Evolutionary conservation across 1,139 yeast species (phyloP).

Genomic region (Kodamaea derodonti): DNA sequence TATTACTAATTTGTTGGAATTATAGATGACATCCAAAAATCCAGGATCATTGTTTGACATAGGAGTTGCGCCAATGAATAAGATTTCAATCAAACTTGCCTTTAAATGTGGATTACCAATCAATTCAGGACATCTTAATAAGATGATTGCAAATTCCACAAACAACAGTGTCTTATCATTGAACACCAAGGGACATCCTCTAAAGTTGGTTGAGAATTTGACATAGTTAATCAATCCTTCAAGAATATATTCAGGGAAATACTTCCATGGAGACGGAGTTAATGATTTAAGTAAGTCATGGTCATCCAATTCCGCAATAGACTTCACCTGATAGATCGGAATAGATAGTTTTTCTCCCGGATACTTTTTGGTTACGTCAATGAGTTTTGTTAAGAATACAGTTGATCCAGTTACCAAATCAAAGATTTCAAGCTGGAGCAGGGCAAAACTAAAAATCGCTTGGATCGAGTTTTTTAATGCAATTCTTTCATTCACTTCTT

Average conservation of each 20-base stretch:
- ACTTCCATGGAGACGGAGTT: conserved; percentile 76
- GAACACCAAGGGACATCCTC: conserved; percentile 59
- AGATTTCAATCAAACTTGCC: conserved; percentile 73
- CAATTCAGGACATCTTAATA: conserved; percentile 80
- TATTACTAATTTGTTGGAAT: conserved; percentile 56
- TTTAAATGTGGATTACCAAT: conserved; percentile 93
- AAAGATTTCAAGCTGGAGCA: conserved; percentile 61
- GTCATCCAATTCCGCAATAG: conserved; percentile 55
- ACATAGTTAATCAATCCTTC: conserved; percentile 83
- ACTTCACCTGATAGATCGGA: conserved; percentile 60
- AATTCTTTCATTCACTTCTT: conserved; percentile 34
- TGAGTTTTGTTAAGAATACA: conserved; percentile 62
- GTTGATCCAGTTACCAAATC: conserved; percentile 77
- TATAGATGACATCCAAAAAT: conserved; percentile 64
- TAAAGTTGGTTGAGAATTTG: conserved; percentile 58
- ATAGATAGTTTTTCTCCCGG: conserved; percentile 55
- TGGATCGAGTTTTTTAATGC: conserved; percentile 52
- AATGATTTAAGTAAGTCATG: conserved; percentile 60
- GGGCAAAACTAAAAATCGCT: conserved; percentile 54
- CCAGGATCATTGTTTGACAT: conserved; percentile 61
- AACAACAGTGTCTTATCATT: conserved; percentile 50
- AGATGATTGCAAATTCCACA: conserved; percentile 67
- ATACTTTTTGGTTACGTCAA: conserved; percentile 66
- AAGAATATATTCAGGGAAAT: conserved; percentile 78
- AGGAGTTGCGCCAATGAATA: conserved; percentile 73